Evolutionary conservation across 179 eudicot species (phyloP), one percentile per base, ranked within the genome.

Genomic region (Silene noctiflora): DNA sequence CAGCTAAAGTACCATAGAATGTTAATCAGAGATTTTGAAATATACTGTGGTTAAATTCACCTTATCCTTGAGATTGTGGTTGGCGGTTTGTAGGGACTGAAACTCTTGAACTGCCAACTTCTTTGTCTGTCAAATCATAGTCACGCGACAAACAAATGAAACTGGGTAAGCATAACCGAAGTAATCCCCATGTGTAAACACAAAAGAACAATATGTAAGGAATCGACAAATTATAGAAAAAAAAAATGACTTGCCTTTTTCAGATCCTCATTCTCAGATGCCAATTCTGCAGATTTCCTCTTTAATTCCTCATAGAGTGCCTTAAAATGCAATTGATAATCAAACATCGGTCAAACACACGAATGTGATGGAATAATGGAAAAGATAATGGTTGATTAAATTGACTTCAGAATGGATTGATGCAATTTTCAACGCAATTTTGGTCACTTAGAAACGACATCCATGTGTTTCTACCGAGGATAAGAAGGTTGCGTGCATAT

Each of bases 301-400:
- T 83, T 88, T 68, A 91, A 78, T 59, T 89, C 96, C 74, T 84
- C 91, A 71, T 84, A 81, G 21, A 85, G 29, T 65, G 94, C 96
- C 98, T 94, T 76, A 76, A 22, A 76, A 27, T n/a, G 48, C 29
- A 24, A 69, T 17, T 19, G 12, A 19, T 14, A 33, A 4, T 72
- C 10, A 60, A 11, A 62, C 4, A 19, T 6, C 4, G 39, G 48
- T 33, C 51, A 58, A 33, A 35, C 13, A 5, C 75, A 58, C 11
- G 8, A 29, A 14, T 12, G 1, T 25, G 1, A 29, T 13, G 20
- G 17, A 29, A 13, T 65, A 17, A 17, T 35, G 42, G 2, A 35
- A 1, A 16, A 53, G 16, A n/a, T n/a, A 16, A 42, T 42, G 48
- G 19, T 13, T 53, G 6, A 55, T 3, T 55, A 17, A 55, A 44